Base-by-base conservation (phyloP, 2,329 filamentous ascomycete genomes). In the Calonectria hawksworthii region DNA sequence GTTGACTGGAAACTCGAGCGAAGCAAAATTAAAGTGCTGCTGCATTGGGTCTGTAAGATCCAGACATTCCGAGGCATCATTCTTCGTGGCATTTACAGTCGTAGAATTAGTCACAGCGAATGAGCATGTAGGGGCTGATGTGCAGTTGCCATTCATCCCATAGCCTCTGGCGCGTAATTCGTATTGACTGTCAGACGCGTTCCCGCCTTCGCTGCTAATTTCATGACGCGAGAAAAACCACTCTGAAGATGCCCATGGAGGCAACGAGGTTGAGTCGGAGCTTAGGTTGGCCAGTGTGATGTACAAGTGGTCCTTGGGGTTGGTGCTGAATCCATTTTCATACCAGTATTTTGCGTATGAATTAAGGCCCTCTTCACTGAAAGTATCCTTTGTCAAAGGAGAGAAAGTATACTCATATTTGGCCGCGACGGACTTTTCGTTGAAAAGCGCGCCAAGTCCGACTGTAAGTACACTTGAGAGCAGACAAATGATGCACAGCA, bases 391-490 rank as follows among this genome's bases (percentile, higher is more conserved):
- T 3, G 10, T 56, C 2, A 36, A 5, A 34, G 52, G 52, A 3
- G 10, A 13, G 30, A 56, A 56, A n/a, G 32, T 14, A 18, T 56
- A 28, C 14, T 34, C 18, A n/a, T 32, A 47, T 3, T 21, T 47
- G 30, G 8, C 36, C 16, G 5, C 7, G 9, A 59, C 16, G 1
- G 66, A 21, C 11, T 18, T 38, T 44, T 73, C 71, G 28, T 65
- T 69, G 28, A 73, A 73, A 5, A 69, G 23, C 18, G 65, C 65
- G 56, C 71, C 38, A 23, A 73, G 54, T 7, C 65, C 56, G n/a
- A 73, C 30, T 1, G 56, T 34, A 2, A 73, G 65, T 3, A 69
- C 34, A 26, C 65, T 52, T 4, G 44, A 54, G 21, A 73, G 56
- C 18, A 73, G 28, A 4, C 56, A 52, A 11, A 36, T 59, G 2